phyloP scores from a whole-genome alignment of 1,284 basidiomycete species.

The Wallemia mellicola region DNA sequence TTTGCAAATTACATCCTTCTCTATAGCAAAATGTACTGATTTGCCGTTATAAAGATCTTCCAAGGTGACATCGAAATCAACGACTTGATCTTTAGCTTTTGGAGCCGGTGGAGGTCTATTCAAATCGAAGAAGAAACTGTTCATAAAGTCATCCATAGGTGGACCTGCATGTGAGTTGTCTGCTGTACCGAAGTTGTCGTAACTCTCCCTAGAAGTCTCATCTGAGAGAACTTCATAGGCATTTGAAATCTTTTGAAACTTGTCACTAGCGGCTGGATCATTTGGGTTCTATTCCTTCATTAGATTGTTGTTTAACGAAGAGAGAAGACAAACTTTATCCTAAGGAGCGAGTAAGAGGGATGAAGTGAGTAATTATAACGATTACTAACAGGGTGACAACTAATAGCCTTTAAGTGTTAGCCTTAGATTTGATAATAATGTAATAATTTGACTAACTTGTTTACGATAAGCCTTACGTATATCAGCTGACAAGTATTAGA shows the following conservation, averaged over 20 bases:
- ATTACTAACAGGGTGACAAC: neutral
- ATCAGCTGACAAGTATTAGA: neutral
- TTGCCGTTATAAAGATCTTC: neutral
- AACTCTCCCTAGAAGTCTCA: neutral
- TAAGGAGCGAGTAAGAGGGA: too few species aligned
- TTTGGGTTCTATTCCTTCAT: neutral
- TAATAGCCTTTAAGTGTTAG: neutral
- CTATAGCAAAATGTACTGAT: neutral
- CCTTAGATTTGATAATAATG: too few species aligned
- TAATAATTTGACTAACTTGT: neutral
- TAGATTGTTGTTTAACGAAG: too few species aligned
- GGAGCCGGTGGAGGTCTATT: neutral
- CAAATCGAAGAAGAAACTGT: neutral
- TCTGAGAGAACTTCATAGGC: neutral
- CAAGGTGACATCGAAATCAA: neutral
- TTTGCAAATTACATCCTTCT: neutral
- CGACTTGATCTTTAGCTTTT: neutral
- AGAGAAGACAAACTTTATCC: too few species aligned
- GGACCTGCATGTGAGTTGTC: neutral
- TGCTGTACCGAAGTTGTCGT: neutral
- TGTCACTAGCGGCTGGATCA: neutral
- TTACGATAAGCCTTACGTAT: neutral
- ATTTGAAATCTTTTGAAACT: neutral
- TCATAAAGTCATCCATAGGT: neutral
- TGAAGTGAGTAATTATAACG: neutral